Base-by-base conservation (phyloP, 306 rosid genomes). In the Rosa lucieae region DNA sequence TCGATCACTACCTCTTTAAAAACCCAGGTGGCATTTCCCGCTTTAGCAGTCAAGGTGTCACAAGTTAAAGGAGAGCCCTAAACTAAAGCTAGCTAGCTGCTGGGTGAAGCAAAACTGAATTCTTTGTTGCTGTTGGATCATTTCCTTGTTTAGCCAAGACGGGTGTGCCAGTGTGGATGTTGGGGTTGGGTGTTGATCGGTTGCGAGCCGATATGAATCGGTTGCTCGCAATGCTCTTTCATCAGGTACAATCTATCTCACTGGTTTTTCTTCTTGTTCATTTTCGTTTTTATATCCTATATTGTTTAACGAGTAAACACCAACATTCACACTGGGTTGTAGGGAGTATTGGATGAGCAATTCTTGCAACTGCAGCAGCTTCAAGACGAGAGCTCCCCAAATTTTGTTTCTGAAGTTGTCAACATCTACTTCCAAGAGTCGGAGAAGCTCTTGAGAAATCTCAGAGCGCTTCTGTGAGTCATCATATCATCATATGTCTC, bases 81-180 rank as follows among this genome's bases (percentile, higher is more conserved):
- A 55, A 79, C 42, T 15, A 47, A 76, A 70, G 61, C 70, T 44
- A 10, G 55, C 17, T 66, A 78, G 21, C 35, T 12, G 17, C 47
- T 48, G 48, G 35, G 56, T 39, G 58, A 75, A 53, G 39, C 63
- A 42, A 56, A 13, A 18, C 59, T 21, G 23, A 6, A 8, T 3
- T 56, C 29, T 8, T 1, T 20, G 51, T 17, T 6, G 20, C 49
- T 14, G 61, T 20, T 23, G 65, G 73, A 75, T 77, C 21, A 37
- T 55, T 35, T 67, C 3, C 47, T 67, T 43, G 81, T 52, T 62
- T 73, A 80, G 95, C 76, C 97, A 95, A 95, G 82, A 95, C 99
- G 99, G 99, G 99, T 92, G 87, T 95, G 80, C 96, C 99, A 63
- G 66, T 92, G 93, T 95, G 97, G 95, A 85, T 95, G 97, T 93